These are phyloP conservation scores for Candida germanica DNA, from an alignment of 805 yeast genomes.

Conservation along the genomic window DNA sequence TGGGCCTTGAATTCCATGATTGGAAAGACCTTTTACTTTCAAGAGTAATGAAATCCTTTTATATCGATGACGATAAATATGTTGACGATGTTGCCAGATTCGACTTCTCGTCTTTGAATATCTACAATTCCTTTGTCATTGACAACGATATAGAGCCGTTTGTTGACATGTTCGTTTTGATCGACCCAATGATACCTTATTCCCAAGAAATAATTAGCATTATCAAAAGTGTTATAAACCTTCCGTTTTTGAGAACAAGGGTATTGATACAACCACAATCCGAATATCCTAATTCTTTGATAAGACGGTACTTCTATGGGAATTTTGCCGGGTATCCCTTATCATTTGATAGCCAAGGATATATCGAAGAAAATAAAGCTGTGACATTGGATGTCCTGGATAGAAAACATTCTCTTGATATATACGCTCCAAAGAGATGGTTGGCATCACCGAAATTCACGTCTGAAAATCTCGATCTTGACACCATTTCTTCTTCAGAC, in stretches of 20 bases:
- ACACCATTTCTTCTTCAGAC: slow-evolving; percentile 43
- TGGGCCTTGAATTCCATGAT: slow-evolving; percentile 19
- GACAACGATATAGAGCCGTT: slow-evolving; percentile 25
- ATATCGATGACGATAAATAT: slow-evolving; percentile 38
- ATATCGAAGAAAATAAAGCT: neutral
- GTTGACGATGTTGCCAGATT: slow-evolving; percentile 44
- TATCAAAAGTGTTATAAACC: slow-evolving; percentile 32
- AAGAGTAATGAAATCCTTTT: slow-evolving; percentile 42
- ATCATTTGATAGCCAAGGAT: slow-evolving; percentile 26
- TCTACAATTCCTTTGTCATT: slow-evolving; percentile 25
- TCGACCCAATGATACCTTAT: slow-evolving; percentile 71
- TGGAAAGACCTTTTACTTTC: slow-evolving; percentile 49
- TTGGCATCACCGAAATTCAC: slow-evolving; percentile 51
- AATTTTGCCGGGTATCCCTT: slow-evolving; percentile 33
- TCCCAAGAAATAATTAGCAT: slow-evolving; percentile 63
- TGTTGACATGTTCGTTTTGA: slow-evolving; percentile 55
- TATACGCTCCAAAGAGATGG: slow-evolving; percentile 70
- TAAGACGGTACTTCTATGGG: slow-evolving; percentile 59
- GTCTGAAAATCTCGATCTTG: slow-evolving; percentile 52
- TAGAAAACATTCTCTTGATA: slow-evolving; percentile 45
- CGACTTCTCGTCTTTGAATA: slow-evolving; percentile 37
- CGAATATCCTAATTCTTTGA: slow-evolving; percentile 35
- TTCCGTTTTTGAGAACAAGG: slow-evolving; percentile 51
- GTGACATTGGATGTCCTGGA: neutral
- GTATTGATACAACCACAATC: slow-evolving; percentile 59